Evolutionary conservation across 805 yeast genomes (phyloP).

Genomic region (Tetrapisispora taiwanensis): DNA sequence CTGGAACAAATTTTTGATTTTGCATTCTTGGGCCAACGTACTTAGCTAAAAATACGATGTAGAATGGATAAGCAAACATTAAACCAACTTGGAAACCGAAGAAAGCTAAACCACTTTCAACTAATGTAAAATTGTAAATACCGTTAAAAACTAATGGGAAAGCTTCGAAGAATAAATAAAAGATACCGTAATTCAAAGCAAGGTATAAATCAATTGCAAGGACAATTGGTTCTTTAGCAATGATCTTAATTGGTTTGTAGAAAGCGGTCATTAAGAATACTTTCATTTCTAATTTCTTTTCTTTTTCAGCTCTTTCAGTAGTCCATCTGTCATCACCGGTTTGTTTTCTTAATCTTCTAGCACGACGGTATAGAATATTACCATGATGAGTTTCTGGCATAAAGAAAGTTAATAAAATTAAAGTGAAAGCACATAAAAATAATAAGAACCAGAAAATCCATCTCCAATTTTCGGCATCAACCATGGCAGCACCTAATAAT

Average conservation of each 20-base stretch:
- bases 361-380: constrained; percentile 39
- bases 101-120: constrained; percentile 34
- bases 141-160: constrained; percentile 46
- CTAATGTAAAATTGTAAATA: constrained; percentile 36
- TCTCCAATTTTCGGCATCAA: constrained; percentile 40
- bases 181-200: constrained; percentile 41
- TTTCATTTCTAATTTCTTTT: constrained; percentile 14
- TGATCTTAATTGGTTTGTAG: constrained; percentile 42
- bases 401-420: constrained; percentile 31
- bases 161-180: constrained; percentile 52
- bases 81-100: constrained; percentile 35
- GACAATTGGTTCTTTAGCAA: constrained; percentile 48
- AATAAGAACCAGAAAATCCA: constrained; percentile 45
- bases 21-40: constrained; percentile 22
- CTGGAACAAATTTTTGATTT: constrained; percentile 31
- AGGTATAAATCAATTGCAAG: constrained; percentile 42
- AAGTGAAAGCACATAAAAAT: constrained; percentile 32
- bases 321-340: constrained; percentile 41
- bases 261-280: constrained; percentile 26
- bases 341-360: constrained; percentile 32
- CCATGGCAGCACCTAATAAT: constrained; percentile 42
- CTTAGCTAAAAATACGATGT: constrained; percentile 20
- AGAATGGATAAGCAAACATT: constrained; percentile 28
- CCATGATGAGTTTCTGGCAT: constrained; percentile 42
- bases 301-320: constrained; percentile 33